Percentiles rank a stretch among this genome's conserved stretches.
Conservation (phyloP, 2,329 filamentous ascomycete species). For the Neonectria hederae region DNA sequence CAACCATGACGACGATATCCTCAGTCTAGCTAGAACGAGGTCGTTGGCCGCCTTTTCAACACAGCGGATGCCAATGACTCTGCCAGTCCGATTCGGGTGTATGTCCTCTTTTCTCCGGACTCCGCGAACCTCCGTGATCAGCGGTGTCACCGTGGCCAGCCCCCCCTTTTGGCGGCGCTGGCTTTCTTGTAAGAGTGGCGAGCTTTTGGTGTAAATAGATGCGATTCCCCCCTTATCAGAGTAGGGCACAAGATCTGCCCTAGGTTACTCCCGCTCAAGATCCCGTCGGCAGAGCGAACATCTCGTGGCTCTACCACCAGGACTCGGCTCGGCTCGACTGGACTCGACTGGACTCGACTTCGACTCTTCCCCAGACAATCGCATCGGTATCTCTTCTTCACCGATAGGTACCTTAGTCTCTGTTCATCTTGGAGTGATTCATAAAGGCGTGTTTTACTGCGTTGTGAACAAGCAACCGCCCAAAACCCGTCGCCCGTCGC, state of each 20-base stretch:
- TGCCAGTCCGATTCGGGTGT: not conserved
- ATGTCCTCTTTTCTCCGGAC: not conserved
- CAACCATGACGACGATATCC: not conserved
- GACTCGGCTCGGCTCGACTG: slow-evolving; percentile 2
- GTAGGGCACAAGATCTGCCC: not conserved
- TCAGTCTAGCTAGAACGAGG: not conserved
- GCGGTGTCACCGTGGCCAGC: not conserved
- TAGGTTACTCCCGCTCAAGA: slow-evolving; percentile 1
- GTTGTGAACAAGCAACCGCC: not conserved
- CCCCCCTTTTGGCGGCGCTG: not conserved
- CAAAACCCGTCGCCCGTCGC: not conserved
- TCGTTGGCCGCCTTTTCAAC: not conserved
- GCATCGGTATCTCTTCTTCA: not conserved
- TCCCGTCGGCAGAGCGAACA: not conserved
- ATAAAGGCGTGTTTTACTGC: not conserved
- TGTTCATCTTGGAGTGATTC: not conserved
- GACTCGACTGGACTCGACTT: not conserved
- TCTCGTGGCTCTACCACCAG: slow-evolving; percentile 3
- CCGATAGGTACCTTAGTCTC: no score
- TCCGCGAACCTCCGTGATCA: not conserved
- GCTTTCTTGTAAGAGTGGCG: not conserved
- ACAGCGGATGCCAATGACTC: not conserved
- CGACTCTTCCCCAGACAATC: not conserved
- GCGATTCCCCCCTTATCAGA: not conserved
- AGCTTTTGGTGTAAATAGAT: not conserved